Evolutionary conservation across 129 eudicot species (phyloP).

Genomic region (Flaveria brownii): DNA sequence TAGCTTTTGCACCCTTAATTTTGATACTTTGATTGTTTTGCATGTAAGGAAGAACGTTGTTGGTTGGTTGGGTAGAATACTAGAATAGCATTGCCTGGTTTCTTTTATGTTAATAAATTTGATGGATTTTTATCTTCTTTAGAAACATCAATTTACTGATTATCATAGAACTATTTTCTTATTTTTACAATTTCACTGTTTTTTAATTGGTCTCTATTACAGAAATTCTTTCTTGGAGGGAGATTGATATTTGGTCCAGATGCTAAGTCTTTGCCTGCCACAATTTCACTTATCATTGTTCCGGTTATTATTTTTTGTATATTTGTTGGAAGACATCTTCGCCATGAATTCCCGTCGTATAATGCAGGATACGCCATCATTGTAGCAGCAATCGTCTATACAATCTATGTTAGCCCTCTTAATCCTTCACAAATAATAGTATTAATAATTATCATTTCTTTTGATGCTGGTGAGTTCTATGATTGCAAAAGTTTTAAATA

Average conservation of each 20-base stretch:
- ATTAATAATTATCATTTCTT: background rate
- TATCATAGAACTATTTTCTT: background rate
- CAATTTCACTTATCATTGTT: constrained; percentile 54
- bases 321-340: constrained; percentile 79
- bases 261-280: constrained; percentile 69
- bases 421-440: constrained; percentile 1
- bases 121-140: background rate
- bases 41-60: background rate
- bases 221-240: constrained; percentile 77
- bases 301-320: constrained; percentile 70
- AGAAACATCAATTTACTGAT: background rate
- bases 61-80: too few species aligned
- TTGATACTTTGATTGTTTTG: background rate
- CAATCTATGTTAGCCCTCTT: constrained; percentile 60
- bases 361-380: constrained; percentile 79
- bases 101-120: background rate
- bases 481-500: background rate
- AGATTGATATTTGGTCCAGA: constrained; percentile 93
- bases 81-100: background rate
- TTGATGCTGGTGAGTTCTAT: constrained; percentile 10
- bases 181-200: background rate
- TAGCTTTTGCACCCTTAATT: too few species aligned
- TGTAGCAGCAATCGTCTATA: constrained; percentile 63
- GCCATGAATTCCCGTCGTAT: constrained; percentile 62
- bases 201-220: constrained; percentile 31